Base-by-base conservation (phyloP, 2,329 filamentous ascomycete genomes). In the Aspergillus felis region DNA sequence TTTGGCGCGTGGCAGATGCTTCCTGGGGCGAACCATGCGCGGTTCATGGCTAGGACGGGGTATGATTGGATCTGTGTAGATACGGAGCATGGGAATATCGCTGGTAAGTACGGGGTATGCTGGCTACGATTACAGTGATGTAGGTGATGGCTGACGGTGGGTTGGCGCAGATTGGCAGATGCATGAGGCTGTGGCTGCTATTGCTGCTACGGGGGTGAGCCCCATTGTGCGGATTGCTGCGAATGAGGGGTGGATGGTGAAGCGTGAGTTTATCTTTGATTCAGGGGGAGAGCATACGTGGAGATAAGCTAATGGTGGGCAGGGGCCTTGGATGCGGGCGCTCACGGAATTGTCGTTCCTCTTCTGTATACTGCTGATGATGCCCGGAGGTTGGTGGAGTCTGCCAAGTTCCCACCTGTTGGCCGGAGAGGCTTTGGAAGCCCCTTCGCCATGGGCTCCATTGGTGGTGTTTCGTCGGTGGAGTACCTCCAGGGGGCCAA, bases 241-340 rank as follows among this genome's bases (percentile, higher is more conserved):
- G 27, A 83, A 83, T 56, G 82, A 86, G 71, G 76, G 79, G 50
- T 85, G 82, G 83, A 84, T 85, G 82, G 82, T 86, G 57, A 86
- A 86, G 67, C 74, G 83, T 78, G 68, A 57, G 73, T 55, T 14
- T 52, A 47, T 27, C 41, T 53, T 4, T 48, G 12, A 6, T 22
- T 38, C 6, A 27, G 25, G 9, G 35, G 12, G n/a, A 29, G 41
- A 35, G 44, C 8, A 22, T 24, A 51, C 24, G 5, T 10, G 6
- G 17, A 27, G 24, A 17, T 0, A 6, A 17, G 41, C 5, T 49
- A 35, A 28, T 27, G 7, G 53, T 25, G 22, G 22, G 4, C 56
- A 79, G 76, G 78, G 52, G 84, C 84, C 10, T 76, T 87, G 41
- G 84, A 86, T 63, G 73, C 82, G 48, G 84, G 84, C 41, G 83